These are phyloP conservation scores for Blepharisma japonicum DNA, from an alignment of 73 alveolate species.

Conservation along the genomic window DNA sequence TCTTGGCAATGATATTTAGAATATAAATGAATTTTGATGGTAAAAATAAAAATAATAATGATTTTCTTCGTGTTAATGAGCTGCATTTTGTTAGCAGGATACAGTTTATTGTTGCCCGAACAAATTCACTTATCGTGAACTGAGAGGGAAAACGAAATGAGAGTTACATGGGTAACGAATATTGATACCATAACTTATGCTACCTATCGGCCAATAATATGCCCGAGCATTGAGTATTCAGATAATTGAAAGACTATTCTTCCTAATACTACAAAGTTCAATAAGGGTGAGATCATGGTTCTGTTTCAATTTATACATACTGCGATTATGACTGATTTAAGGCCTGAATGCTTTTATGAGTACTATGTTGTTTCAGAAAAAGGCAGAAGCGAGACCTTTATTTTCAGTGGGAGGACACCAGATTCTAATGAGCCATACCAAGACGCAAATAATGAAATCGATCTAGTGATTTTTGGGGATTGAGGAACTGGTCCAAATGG, in stretches of 20 bases:
- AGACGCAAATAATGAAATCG: no score
- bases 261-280: background rate
- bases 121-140: constrained; percentile 25
- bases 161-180: constrained; percentile 9
- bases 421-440: background rate
- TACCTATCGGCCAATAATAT: background rate
- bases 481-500: constrained; percentile 23
- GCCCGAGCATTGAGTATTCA: background rate
- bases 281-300: background rate
- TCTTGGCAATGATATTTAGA: no score
- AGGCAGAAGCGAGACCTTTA: background rate
- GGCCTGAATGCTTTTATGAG: background rate
- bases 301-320: background rate
- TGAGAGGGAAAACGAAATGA: constrained; percentile 7
- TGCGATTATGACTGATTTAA: background rate
- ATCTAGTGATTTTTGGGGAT: background rate
- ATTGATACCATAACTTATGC: background rate
- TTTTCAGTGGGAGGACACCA: background rate
- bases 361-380: background rate
- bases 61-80: no score
- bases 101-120: background rate
- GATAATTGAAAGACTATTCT: background rate
- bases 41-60: no score
- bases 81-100: background rate
- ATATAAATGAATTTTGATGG: no score